Base-by-base conservation (phyloP, 1,139 yeast species). In the Blastobotrys capitulatus region DNA sequence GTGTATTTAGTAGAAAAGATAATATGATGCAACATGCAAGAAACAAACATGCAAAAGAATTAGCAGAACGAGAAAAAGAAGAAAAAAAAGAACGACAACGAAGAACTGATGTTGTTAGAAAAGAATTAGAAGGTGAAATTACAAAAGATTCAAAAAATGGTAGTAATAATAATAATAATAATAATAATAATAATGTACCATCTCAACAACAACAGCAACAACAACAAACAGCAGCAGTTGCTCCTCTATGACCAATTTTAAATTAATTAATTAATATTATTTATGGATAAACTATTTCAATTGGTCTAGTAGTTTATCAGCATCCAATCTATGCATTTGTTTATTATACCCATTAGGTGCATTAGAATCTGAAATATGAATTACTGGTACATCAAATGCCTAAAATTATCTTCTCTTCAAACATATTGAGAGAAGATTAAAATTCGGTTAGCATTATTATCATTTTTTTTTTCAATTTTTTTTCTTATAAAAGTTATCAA, bases 341-440 rank as follows among this genome's bases (percentile, higher is more conserved):
- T 83, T 83, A 13, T 76, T 73, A 4, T 82, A 74, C 44, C 75
- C 71, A 37, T 63, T 67, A 44, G 72, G 74, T 4, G 51, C 52
- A 22, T 57, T 56, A 6, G 66, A 72, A 2, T 69, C 69, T 52
- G 80, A 65, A 16, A 87, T 73, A 62, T 89, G 96, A 38, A 88
- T 66, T 0, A 90, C 97, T 0, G 97, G 97, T 1, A 89, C 90
- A 62, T 90, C 97, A 65, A 82, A 88, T 56, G 95, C 85, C 68
- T 64, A 42, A n/a, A n/a, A n/a, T n/a, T 27, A 12, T 22, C 7
- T 5, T 7, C 7, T 22, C 25, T 22, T 22, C 25, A 22, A 22
- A n/a, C n/a, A n/a, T n/a, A n/a, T n/a, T 37, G 19, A 18, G 12
- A 18, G 40, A 16, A 37, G 8, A 15, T 12, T 18, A 9, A 34